Base-by-base conservation (phyloP, 306 rosid species). In the Cicer arietinum region DNA sequence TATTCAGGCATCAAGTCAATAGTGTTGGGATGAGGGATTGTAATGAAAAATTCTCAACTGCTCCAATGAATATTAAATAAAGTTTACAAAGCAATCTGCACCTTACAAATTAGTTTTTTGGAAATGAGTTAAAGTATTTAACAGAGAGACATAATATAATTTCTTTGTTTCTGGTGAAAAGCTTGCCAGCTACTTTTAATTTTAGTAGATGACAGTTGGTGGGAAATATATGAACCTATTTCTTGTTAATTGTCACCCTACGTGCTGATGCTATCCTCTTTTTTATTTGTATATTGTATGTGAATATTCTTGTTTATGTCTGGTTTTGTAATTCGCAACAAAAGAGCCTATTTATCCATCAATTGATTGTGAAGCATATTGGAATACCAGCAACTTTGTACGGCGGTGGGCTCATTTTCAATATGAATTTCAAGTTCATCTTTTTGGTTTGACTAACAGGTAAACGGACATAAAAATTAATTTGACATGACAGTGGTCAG, bases 401-500 rank as follows among this genome's bases (percentile, higher is more conserved):
- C 82, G 60, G 59, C 43, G 5, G 73, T 50, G 76, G 73, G 62
- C 16, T 62, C 9, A 67, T 64, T 69, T 77, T 67, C 9, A 68
- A 75, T 69, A 40, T 18, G 63, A 47, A 74, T 58, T 81, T 72
- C 67, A 9, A 73, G 52, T 52, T 80, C 39, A 53, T 77, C 64
- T 84, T 67, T 71, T 20, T 82, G 75, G 48, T 70, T 81, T 76
- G 81, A 71, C 81, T 64, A 76, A 64, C 66, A 71, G 51, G 58
- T 76, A 40, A 56, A 62, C 70, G 81, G 5, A 76, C 60, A 43
- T 9, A 61, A 52, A 75, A 35, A 65, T 43, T 45, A 81, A 76
- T 71, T 56, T n/a, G 80, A 65, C 17, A 65, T 70, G 84, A 81
- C 74, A 75, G 72, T 61, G 60, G 73, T 62, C 84, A 81, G 84